phyloP scores from a whole-genome alignment of 306 rosid genomes.

The Rosa lucieae region DNA sequence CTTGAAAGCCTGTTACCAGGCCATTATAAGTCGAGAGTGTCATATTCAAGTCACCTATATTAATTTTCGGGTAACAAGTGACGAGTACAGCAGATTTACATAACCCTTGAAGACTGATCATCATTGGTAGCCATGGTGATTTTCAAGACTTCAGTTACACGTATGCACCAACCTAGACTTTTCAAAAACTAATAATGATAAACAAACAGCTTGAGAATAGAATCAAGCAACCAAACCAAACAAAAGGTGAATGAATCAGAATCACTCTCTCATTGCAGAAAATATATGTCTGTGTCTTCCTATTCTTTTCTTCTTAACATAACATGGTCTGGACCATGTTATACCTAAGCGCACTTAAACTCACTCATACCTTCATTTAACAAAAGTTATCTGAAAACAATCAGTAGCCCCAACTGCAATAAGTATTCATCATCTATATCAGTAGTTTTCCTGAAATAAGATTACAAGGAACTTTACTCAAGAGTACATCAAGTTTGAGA shows the following conservation, averaged over 20 bases:
- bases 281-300: not conserved
- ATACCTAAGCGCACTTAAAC: not conserved
- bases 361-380: not conserved
- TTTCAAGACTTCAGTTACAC: no score
- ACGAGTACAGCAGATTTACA: no score
- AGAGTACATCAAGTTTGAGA: not conserved
- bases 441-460: not conserved
- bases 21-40: no score
- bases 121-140: no score
- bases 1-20: no score
- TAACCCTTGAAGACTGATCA: no score
- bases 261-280: not conserved
- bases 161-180: not conserved
- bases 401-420: not conserved
- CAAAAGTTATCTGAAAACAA: not conserved
- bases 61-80: no score
- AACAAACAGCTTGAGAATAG: not conserved
- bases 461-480: not conserved
- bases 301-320: not conserved
- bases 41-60: no score
- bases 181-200: not conserved
- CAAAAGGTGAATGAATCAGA: not conserved
- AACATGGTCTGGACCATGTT: not conserved
- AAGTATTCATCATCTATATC: not conserved
- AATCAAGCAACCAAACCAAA: not conserved